Evolutionary conservation across 495 filamentous ascomycete genomes (phyloP).

Genomic region (Penicillium daleae): DNA sequence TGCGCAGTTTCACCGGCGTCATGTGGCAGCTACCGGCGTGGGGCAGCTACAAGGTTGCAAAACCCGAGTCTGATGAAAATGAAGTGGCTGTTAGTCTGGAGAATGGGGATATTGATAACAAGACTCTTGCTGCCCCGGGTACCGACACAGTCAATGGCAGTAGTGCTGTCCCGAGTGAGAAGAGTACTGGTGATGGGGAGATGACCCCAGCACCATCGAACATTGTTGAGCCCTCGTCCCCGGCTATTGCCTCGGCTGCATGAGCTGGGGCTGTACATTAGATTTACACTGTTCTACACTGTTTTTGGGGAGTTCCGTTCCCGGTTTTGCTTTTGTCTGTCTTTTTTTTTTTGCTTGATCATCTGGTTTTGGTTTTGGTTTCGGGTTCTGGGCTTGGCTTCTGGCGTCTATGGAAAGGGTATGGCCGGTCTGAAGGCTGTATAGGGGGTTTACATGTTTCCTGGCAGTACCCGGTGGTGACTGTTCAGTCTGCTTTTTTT

Average conservation of each 20-base stretch:
- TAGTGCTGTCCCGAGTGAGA: conserved; percentile 63
- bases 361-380: conserved; percentile 9
- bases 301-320: conserved; percentile 30
- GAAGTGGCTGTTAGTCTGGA: conserved; percentile 40
- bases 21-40: conserved; percentile 83
- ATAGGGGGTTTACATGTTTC: conserved; percentile 8
- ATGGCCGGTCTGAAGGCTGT: neutral
- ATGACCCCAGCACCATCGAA: conserved; percentile 46
- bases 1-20: conserved; percentile 94
- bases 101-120: conserved; percentile 73
- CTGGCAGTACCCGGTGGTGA: neutral
- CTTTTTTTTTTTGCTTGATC: conserved; percentile 17
- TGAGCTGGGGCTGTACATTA: conserved; percentile 30
- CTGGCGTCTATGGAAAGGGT: conserved; percentile 3
- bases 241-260: conserved; percentile 49
- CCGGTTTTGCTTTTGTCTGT: neutral
- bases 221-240: conserved; percentile 49
- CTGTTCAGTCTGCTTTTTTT: neutral
- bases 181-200: conserved; percentile 64
- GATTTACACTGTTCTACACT: conserved; percentile 18
- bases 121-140: conserved; percentile 72
- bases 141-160: conserved; percentile 47
- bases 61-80: conserved; percentile 40
- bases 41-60: conserved; percentile 67
- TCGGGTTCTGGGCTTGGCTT: conserved; percentile 14